Conservation (phyloP, 2,329 filamentous ascomycete genomes). For the Monosporascus sp. region DNA sequence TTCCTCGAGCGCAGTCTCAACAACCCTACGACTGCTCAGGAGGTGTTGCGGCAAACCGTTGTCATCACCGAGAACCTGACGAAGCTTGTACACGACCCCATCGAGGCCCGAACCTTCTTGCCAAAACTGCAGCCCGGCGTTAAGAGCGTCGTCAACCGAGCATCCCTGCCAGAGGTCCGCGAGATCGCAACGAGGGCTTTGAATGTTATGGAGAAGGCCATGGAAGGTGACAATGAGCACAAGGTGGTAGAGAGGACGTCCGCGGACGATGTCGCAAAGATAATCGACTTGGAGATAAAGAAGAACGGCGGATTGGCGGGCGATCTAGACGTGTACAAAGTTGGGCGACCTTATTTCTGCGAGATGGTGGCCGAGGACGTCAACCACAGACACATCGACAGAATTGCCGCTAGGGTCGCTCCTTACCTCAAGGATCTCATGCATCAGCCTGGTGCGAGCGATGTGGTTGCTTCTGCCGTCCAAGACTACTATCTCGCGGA, state of each 20-base stretch:
- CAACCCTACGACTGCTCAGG: conserved; percentile 83
- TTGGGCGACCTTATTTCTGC: conserved; percentile 68
- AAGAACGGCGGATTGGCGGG: conserved; percentile 58
- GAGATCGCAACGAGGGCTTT: conserved; percentile 80
- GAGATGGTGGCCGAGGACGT: conserved; percentile 84
- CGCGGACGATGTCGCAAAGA: conserved; percentile 65
- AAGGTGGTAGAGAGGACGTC: conserved; percentile 62
- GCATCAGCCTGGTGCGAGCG: conserved; percentile 51
- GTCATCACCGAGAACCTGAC: conserved; percentile 98
- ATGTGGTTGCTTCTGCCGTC: conserved; percentile 66
- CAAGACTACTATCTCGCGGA: conserved; percentile 75
- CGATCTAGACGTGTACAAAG: conserved; percentile 60
- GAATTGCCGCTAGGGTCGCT: conserved; percentile 62
- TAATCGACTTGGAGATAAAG: conserved; percentile 73
- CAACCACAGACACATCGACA: conserved; percentile 72
- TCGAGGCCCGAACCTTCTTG: conserved; percentile 91
- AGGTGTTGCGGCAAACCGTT: conserved; percentile 90
- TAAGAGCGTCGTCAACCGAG: conserved; percentile 78
- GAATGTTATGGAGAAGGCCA: conserved; percentile 86
- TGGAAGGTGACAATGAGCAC: conserved; percentile 59
- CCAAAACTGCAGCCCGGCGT: conserved; percentile 94
- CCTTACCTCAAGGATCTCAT: conserved; percentile 74
- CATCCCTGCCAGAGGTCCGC: conserved; percentile 90
- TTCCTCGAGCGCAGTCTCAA: conserved; percentile 92
- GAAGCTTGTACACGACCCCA: conserved; percentile 91